These are phyloP conservation scores for Mycena galericulata DNA, from an alignment of 768 basidiomycete genomes.

Conservation along the genomic window DNA sequence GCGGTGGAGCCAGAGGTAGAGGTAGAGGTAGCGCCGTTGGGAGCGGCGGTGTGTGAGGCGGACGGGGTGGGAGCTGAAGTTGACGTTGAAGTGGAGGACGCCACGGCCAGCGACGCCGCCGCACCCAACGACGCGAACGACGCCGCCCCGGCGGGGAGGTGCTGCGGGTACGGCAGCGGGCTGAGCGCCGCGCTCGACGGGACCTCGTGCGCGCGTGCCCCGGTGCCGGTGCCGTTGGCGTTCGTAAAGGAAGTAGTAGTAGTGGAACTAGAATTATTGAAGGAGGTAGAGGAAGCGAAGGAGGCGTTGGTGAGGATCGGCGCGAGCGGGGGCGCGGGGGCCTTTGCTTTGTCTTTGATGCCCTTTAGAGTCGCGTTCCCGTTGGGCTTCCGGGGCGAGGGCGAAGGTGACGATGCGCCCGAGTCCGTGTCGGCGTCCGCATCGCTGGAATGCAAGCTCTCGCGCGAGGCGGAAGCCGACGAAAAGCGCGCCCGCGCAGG, in stretches of 20 bases:
- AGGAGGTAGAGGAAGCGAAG: too few relatives aligned
- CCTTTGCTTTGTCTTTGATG: too few relatives aligned
- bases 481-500: slow-evolving; percentile 24
- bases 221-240: background rate
- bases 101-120: background rate
- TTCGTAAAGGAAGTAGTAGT: background rate
- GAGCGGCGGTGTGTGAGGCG: background rate
- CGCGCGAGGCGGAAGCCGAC: background rate
- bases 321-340: too few relatives aligned
- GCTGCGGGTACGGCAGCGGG: slow-evolving; percentile 29
- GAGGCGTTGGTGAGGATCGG: too few relatives aligned
- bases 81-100: background rate
- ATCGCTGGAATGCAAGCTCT: background rate
- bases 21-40: background rate
- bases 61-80: background rate
- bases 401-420: too few relatives aligned
- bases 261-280: too few relatives aligned
- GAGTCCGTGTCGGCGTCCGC: too few relatives aligned
- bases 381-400: too few relatives aligned
- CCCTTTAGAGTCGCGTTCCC: too few relatives aligned
- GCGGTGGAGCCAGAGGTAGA: too few relatives aligned
- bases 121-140: background rate
- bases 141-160: slow-evolving; percentile 12
- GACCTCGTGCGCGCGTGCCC: background rate
- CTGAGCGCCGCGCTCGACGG: slow-evolving; percentile 26